Percentiles rank a stretch among this genome's conserved stretches.
Conservation (phyloP, 225 moss, liverwort and hornwort species). For the Neckera pumila region DNA sequence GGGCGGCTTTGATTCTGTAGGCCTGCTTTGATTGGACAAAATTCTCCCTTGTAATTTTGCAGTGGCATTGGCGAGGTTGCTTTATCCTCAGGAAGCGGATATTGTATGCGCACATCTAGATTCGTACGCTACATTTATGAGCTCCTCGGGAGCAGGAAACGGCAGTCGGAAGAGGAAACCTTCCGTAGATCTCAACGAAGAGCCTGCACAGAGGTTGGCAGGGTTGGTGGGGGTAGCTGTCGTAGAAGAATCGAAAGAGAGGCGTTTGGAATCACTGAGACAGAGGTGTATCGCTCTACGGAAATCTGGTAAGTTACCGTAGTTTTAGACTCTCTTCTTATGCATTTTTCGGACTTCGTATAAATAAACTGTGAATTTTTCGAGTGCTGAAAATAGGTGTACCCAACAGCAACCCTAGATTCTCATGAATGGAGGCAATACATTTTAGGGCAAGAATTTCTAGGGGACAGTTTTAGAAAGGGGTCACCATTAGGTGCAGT, state of each 20-base stretch:
- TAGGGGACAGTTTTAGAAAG: not conserved
- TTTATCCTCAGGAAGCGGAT: conserved; percentile 58
- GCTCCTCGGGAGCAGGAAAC: not conserved
- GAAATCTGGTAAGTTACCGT: conserved; percentile 4
- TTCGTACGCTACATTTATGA: conserved; percentile 17
- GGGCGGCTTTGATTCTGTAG: not conserved
- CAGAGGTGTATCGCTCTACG: conserved; percentile 11
- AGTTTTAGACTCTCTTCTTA: not conserved
- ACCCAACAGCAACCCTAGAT: no score
- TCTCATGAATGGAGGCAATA: not conserved
- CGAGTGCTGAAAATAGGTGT: not conserved
- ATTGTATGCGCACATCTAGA: conserved; percentile 60
- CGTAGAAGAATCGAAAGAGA: conserved; percentile 10
- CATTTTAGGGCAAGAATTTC: not conserved
- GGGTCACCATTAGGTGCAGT: not conserved
- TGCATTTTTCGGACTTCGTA: no score
- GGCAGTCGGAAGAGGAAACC: conserved; percentile 11
- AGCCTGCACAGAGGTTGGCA: conserved; percentile 20
- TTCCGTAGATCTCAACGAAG: conserved; percentile 9
- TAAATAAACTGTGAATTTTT: not conserved
- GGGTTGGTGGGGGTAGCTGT: conserved; percentile 16
- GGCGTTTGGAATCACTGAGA: conserved; percentile 9
- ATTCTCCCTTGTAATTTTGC: not conserved
- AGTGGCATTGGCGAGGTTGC: conserved; percentile 66
- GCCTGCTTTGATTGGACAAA: not conserved